Base-by-base conservation (phyloP, 2,329 filamentous ascomycete genomes). In the Cryphonectria parasitica region DNA sequence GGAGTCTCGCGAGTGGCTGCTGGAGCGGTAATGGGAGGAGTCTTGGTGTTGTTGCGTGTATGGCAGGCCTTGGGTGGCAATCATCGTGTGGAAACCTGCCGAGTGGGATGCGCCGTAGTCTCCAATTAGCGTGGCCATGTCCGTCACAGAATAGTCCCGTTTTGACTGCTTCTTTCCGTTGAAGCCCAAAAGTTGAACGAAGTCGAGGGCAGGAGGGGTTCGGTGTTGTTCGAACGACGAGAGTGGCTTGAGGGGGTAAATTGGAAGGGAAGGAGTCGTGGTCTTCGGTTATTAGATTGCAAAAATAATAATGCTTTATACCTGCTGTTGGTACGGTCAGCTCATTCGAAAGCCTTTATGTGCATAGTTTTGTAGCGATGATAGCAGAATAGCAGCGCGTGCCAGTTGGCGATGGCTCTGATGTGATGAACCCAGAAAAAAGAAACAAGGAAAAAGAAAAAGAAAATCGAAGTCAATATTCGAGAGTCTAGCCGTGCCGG, bases 31-130 rank as follows among this genome's bases (percentile, higher is more conserved):
- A 71, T 79, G 79, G 45, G 69, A 82, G 69, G 83, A 77, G 71
- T 83, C 83, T 73, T 82, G 83, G 74, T 84, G 83, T 74, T 85
- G 84, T 74, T 83, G 83, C 74, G 82, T 83, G 74, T 80, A 74
- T 13, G 70, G 80, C 74, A 84, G 76, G 66, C 82, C 82, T 61
- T 85, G 80, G 69, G 82, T 80, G 71, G 83, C 81, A 84, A 93
- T 91, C 86, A 90, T 92, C 83, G 86, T 89, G 84, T 89, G 88
- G 82, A 91, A 91, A 82, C 89, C 88, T 77, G 88, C 86, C 76
- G 90, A 86, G 82, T 93, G 90, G 81, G 92, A 88, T 82, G 90
- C 89, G 64, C 68, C 64, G 83, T 90, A 90, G 84, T 95, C 93
- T 80, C 87, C 87, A 76, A 90, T 86, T 81, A 90, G 80, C 81